phyloP scores from a whole-genome alignment of 352 stramenopile genomes.

The Phytophthora agathidicida region DNA sequence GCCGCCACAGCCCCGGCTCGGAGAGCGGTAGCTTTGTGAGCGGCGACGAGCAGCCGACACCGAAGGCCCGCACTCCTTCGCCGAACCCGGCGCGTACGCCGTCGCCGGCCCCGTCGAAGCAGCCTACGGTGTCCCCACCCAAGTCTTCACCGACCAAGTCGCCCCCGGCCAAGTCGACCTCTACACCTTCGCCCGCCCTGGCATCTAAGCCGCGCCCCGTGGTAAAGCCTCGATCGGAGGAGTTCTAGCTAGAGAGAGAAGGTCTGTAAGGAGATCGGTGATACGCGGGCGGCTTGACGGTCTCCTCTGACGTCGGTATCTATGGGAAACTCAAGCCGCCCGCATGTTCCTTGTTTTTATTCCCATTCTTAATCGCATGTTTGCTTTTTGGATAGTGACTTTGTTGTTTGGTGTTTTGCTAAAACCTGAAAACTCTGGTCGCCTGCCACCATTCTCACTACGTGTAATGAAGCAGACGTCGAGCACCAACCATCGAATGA shows the following conservation, averaged over 20 bases:
- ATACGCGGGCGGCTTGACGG: constrained; percentile 31
- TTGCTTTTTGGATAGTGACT: constrained; percentile 29
- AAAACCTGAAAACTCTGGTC: no score
- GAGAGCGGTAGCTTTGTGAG: constrained; percentile 63
- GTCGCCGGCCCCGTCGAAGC: constrained; percentile 26
- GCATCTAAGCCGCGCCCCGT: constrained; percentile 28
- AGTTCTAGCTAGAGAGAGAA: constrained; percentile 52
- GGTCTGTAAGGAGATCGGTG: constrained; percentile 25
- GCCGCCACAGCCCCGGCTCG: constrained; percentile 52
- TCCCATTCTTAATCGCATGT: constrained; percentile 28
- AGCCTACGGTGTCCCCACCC: constrained; percentile 17
- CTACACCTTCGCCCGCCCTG: constrained; percentile 22
- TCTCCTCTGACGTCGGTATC: constrained; percentile 51
- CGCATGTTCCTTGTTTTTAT: constrained; percentile 39
- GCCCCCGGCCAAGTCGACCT: constrained; percentile 20
- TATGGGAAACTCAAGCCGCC: constrained; percentile 35
- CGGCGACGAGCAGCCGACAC: constrained; percentile 42
- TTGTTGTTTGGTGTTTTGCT: neutral
- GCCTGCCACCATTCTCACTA: no score
- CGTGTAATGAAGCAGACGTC: no score
- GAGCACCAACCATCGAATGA: neutral
- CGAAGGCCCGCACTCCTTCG: constrained; percentile 40
- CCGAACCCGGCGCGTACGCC: constrained; percentile 34
- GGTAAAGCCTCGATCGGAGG: constrained; percentile 40
- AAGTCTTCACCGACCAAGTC: constrained; percentile 14